Conservation (phyloP, 2,329 filamentous ascomycete genomes). For the Aureobasidium sp. region DNA sequence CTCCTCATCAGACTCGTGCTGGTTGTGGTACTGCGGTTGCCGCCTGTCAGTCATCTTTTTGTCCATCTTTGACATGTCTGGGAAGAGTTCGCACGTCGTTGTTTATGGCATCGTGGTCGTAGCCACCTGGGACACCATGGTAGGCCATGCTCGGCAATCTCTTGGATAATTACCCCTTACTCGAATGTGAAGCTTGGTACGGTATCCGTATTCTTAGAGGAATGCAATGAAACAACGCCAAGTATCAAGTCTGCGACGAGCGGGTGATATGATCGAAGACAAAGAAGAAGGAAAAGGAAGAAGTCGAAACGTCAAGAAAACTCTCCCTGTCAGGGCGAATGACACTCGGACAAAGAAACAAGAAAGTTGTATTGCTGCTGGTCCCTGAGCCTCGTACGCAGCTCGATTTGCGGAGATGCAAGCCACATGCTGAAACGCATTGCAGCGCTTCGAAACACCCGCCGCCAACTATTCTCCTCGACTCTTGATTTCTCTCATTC, state of each 20-base stretch:
- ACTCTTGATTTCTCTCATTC: background rate
- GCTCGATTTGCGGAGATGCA: background rate
- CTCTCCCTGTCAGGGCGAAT: background rate
- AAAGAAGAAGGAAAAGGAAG: background rate
- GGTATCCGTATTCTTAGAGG: background rate
- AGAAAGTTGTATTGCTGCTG: background rate
- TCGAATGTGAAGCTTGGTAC: background rate
- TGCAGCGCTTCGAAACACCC: conserved; percentile 4
- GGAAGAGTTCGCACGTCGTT: background rate
- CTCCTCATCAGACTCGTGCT: conserved; percentile 33
- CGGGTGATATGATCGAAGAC: background rate
- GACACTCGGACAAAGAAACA: background rate
- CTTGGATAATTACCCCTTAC: background rate
- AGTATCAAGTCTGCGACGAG: background rate
- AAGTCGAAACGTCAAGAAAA: background rate
- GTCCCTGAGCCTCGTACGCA: background rate
- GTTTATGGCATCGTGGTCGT: conserved; percentile 21
- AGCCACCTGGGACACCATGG: conserved; percentile 22
- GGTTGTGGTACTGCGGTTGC: conserved; percentile 22
- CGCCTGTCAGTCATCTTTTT: conserved; percentile 2
- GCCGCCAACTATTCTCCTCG: background rate
- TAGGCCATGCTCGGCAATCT: conserved; percentile 23
- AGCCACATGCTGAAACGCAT: background rate
- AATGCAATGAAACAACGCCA: conserved; percentile 1
- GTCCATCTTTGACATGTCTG: background rate